These are phyloP conservation scores for Vickermania spadyakhi DNA, from an alignment of 208 protist genomes.

Conservation along the genomic window DNA sequence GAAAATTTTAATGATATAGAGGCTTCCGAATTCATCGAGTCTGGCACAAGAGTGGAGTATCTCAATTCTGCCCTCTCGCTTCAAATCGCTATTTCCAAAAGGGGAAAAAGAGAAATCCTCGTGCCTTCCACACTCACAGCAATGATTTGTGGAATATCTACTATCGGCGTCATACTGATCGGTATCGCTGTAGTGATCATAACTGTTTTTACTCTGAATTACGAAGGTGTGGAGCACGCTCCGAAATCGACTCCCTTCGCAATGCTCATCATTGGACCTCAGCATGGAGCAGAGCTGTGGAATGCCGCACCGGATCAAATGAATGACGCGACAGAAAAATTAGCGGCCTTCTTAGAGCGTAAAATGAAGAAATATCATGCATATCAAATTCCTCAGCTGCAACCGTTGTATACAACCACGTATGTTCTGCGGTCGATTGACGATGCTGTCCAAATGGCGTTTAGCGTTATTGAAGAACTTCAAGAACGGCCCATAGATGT, in stretches of 20 bases:
- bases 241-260: conserved; percentile 68
- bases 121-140: conserved; percentile 9
- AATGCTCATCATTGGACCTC: conserved; percentile 50
- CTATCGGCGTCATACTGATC: conserved; percentile 17
- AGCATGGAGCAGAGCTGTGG: conserved; percentile 57
- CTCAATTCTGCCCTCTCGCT: conserved; percentile 13
- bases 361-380: conserved; percentile 29
- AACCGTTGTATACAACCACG: conserved; percentile 56
- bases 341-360: conserved; percentile 21
- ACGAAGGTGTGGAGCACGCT: conserved; percentile 47
- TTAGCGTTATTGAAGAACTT: conserved; percentile 42
- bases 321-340: conserved; percentile 35
- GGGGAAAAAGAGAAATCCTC: conserved; percentile 5
- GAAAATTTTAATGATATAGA: conserved; percentile 5
- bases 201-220: conserved; percentile 26
- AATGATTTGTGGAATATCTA: conserved; percentile 24
- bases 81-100: conserved; percentile 16
- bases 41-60: conserved; percentile 9
- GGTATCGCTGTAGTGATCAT: conserved; percentile 17
- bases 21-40: conserved; percentile 12
- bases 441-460: conserved; percentile 45
- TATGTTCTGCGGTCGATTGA: conserved; percentile 39
- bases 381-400: conserved; percentile 59
- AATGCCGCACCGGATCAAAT: conserved; percentile 46
- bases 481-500: conserved; percentile 42